Evolutionary conservation across 352 stramenopile species (phyloP).

Genomic region (Pythium phragmitis): DNA sequence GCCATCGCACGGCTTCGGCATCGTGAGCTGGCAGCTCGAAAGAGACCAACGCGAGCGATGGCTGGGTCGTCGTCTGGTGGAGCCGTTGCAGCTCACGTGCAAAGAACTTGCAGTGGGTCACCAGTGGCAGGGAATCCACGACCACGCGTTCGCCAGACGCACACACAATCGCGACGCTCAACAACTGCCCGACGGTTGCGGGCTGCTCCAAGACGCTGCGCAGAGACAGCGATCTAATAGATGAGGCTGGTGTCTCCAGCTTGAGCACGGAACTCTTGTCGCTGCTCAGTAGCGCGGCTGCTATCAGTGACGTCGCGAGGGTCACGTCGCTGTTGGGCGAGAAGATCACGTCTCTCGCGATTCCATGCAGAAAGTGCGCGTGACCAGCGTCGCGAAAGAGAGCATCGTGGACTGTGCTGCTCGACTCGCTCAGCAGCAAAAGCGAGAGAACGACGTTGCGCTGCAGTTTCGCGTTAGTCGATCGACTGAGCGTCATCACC

Average conservation of each 20-base stretch:
- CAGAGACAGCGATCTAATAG: background rate
- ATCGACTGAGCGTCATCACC: conserved; percentile 31
- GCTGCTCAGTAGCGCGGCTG: conserved; percentile 23
- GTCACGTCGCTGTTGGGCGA: conserved; percentile 11
- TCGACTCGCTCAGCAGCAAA: conserved; percentile 37
- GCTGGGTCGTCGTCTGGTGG: background rate
- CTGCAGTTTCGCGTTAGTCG: conserved; percentile 40
- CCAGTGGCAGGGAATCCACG: background rate
- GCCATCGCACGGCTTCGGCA: background rate
- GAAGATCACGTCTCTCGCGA: conserved; percentile 28
- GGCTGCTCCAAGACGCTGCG: background rate
- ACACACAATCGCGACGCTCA: conserved; percentile 6
- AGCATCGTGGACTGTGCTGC: conserved; percentile 21
- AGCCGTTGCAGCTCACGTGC: conserved; percentile 1
- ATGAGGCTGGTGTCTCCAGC: conserved; percentile 20
- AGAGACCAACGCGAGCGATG: background rate
- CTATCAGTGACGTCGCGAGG: conserved; percentile 31
- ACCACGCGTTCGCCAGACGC: background rate
- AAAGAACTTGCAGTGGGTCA: conserved; percentile 9
- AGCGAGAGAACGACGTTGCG: conserved; percentile 45
- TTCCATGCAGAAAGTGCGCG: conserved; percentile 25
- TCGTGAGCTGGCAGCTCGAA: background rate
- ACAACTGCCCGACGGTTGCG: background rate
- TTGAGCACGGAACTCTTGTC: conserved; percentile 45
- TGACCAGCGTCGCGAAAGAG: conserved; percentile 12